Evolutionary conservation across 805 yeast species (phyloP).

Genomic region (Nadsonia fulvescens): DNA sequence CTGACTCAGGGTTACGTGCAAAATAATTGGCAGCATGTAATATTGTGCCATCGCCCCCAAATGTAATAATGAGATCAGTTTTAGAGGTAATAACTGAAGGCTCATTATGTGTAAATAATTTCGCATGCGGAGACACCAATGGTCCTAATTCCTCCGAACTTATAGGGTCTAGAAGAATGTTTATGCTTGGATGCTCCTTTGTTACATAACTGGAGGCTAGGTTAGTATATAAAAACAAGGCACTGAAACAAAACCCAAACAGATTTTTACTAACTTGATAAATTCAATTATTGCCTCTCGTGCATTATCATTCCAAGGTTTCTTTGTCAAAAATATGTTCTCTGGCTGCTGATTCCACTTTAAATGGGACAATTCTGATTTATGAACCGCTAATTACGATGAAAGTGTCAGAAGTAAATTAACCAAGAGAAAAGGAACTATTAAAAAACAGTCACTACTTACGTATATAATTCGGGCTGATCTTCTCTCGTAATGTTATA

Average conservation of each 20-base stretch:
- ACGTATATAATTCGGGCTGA: too few relatives aligned
- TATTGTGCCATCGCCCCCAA: constrained; percentile 97
- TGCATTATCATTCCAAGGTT: constrained; percentile 59
- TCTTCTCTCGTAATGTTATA: too few relatives aligned
- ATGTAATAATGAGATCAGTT: constrained; percentile 65
- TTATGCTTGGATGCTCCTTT: constrained; percentile 47
- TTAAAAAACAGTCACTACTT: too few relatives aligned
- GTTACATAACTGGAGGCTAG: constrained; percentile 3
- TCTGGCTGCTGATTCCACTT: constrained; percentile 58
- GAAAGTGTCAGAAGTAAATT: too few relatives aligned
- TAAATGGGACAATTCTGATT: constrained; percentile 20
- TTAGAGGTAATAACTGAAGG: constrained; percentile 38
- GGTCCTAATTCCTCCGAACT: constrained; percentile 47
- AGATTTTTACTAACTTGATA: constrained; percentile 19
- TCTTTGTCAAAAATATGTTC: constrained; percentile 67
- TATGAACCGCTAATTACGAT: too few relatives aligned
- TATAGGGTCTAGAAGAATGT: constrained; percentile 59
- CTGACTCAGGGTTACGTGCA: constrained; percentile 34
- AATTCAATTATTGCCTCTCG: constrained; percentile 48
- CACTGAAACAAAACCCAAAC: background rate
- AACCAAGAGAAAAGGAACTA: too few relatives aligned
- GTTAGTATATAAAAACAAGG: constrained; percentile 1
- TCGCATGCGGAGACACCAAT: constrained; percentile 6
- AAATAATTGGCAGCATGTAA: constrained; percentile 68
- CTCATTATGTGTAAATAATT: constrained; percentile 37